Base-by-base conservation (phyloP, 1,284 basidiomycete species). In the Ganoderma sinense region DNA sequence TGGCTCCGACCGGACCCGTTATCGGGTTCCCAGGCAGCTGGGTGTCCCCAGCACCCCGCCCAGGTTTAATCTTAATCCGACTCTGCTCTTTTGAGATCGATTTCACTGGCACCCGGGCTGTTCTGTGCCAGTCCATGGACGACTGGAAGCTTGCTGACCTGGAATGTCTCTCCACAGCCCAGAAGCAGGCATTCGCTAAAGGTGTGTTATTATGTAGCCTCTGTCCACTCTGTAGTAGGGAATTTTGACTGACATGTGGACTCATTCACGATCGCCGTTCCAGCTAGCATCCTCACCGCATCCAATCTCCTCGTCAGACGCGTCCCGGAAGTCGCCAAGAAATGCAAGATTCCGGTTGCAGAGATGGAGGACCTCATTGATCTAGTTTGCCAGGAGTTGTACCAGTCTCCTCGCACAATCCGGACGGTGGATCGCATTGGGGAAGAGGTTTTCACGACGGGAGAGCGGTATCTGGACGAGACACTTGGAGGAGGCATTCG, bases 401-500 rank as follows among this genome's bases (percentile, higher is more conserved):
- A 79, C 18, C 80, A 78, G 58, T 75, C 76, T 26, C 76, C 84
- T 31, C 76, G 75, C 51, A 73, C 77, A 16, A 79, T 91, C 14
- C 80, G 82, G 29, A 78, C 82, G 4, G 75, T 83, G 62, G 72
- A 76, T n/a, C 72, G 77, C 29, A 76, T 80, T 51, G 81, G 78
- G n/a, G 78, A 82, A 29, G 84, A 86, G 58, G 80, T 77, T 41
- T 88, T 89, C 74, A 89, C 92, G 0, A 93, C 92, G 0, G 95
- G 94, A 0, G 94, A 96, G 78, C 70, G 79, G 1, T 76, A 81
- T 13, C 81, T 97, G 10, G 94, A 97, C 77, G 69, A 79, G 33
- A 81, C 87, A 11, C 82, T 96, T 0, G 92, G 92, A 20, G 94
- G 94, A 18, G 95, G 95, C 4, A 84, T 96, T 16, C 82, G 87